Base-by-base conservation (phyloP, 257 asterid species). In the Rauvolfia tetraphylla region DNA sequence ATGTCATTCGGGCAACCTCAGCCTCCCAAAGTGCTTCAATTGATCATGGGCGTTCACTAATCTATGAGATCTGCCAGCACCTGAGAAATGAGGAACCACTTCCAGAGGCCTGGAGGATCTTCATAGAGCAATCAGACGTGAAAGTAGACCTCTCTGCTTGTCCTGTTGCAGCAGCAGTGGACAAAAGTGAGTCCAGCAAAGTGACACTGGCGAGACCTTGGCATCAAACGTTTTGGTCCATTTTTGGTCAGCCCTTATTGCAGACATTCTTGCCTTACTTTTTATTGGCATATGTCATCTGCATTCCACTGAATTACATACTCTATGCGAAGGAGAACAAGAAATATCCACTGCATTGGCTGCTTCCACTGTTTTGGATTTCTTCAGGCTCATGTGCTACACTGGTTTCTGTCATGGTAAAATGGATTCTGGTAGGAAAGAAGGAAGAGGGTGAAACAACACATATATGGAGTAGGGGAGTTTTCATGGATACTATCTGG, bases 81-180 rank as follows among this genome's bases (percentile, higher is more conserved):
- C 65, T 93, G 86, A 88, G 98, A 80, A 93, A 91, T 77, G 89
- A 82, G 4, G 87, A 91, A 71, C 97, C 97, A 11, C 87, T 93
- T 49, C 98, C 98, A 31, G 88, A 87, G 71, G 86, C 94, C 10
- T 93, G 97, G 98, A 89, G 93, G 78, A 81, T 75, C 15, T 93
- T 93, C 85, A 84, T 93, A 23, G 92, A 88, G 82, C 92, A 93
- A 81, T 89, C 98, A 27, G 97, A 93, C 74, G 89, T 91, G 48
- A 91, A 89, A 84, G 92, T 93, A 46, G 93, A 93, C 85, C 96
- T 93, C 74, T 91, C 96, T 3, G 90, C 93, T 27, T 93, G 96
- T 73, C 98, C 98, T 8, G 42, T 89, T 5, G 95, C 93, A 66
- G 83, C 87, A 51, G 58, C 56, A 73, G 44, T 68, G 31, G 75